Base-by-base conservation (phyloP, 2,329 filamentous ascomycete genomes). In the Metarhizium humberi region DNA sequence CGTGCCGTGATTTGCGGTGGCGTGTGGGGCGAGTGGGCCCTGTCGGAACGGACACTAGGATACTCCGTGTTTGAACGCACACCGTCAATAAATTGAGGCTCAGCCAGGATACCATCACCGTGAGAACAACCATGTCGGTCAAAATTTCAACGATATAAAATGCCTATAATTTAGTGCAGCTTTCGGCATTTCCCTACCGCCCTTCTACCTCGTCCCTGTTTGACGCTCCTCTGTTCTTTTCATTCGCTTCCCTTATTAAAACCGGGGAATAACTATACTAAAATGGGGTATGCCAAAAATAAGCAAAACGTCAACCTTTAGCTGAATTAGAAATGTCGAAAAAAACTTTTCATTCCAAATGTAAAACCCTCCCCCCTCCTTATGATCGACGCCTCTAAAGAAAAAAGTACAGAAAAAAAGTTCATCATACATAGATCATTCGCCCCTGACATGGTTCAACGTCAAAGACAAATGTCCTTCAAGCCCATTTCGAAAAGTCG, bases 401-500 rank as follows among this genome's bases (percentile, higher is more conserved):
- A 20, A 6, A 50, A n/a, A 4, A 47, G 3, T 10, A 36, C 29
- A 30, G 13, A 30, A 51, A 45, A 29, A 16, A 8, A 6, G 40
- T 29, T 43, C 53, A 38, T 51, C 18, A 55, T 47, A 50, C 52
- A 50, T 50, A 20, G 7, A n/a, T 36, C 53, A 46, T 47, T 47
- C 2, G 16, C 50, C 25, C 10, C 4, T 14, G 14, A 34, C 16
- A 30, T 13, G 14, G 32, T 45, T 46, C 16, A 6, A 14, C n/a
- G 13, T 36, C 20, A 40, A 16, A 40, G 42, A 30, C 29, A 13
- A 34, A 38, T n/a, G 14, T 25, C 29, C 8, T 16, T 32, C 46
- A 71, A 20, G 67, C 69, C 71, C 70, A 71, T 58, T 70, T 70
- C 14, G 71, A 71, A 54, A 71, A 73, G 56, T 72, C 71, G 16